Conservation (phyloP, 176 grass and related monocot species). For the Neostapfia colusana region DNA sequence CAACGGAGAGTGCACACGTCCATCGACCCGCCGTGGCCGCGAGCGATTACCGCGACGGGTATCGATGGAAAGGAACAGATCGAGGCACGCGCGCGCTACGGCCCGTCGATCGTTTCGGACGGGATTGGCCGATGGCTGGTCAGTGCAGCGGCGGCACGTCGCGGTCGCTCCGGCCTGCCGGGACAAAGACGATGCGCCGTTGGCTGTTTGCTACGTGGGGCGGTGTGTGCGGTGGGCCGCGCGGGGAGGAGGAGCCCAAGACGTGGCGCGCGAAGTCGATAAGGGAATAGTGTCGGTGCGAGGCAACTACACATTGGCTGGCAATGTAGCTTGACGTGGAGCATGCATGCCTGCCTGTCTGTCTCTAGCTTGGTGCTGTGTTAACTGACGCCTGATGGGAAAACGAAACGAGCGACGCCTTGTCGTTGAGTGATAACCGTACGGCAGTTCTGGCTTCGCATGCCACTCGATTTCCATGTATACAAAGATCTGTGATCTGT, state of each 20-base stretch:
- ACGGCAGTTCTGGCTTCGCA: neutral
- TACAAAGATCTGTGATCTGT: neutral
- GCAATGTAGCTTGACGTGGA: slow-evolving; percentile 8
- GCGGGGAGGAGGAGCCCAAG: neutral
- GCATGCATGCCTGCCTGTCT: neutral
- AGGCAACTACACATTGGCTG: neutral
- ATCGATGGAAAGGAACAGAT: neutral
- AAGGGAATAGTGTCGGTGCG: neutral
- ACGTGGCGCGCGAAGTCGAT: neutral
- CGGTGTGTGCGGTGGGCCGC: neutral
- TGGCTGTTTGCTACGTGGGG: neutral
- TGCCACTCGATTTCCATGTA: neutral
- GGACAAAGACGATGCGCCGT: too few species aligned
- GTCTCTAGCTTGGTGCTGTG: neutral
- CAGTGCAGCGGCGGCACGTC: slow-evolving; percentile 24
- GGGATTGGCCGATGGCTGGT: slow-evolving; percentile 13
- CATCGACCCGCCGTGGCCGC: neutral
- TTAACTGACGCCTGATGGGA: neutral
- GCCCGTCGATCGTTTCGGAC: neutral
- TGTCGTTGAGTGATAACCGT: neutral
- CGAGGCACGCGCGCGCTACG: neutral
- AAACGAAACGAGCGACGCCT: neutral
- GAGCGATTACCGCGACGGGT: slow-evolving; percentile 16
- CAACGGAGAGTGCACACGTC: neutral
- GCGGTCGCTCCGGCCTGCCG: neutral